Evolutionary conservation across 305 asterid species (phyloP), one percentile per base, ranked within the genome.

Genomic region (Rubia balearica): DNA sequence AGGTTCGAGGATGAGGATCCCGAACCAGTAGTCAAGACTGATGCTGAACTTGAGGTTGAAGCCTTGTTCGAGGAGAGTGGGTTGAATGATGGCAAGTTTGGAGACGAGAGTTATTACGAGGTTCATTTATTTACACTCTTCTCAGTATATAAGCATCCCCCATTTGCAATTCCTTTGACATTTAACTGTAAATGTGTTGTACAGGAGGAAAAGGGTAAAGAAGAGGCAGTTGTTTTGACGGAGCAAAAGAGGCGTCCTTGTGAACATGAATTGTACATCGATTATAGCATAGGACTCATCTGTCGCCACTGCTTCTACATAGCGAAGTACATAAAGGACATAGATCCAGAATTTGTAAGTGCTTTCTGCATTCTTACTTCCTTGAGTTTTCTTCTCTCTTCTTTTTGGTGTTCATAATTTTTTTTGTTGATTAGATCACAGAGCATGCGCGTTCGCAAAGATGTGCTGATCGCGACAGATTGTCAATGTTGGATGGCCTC

Each of bases 1-100:
- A 55, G 1, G 56, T 85, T 87, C 41, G 84, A 79, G 19, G 86
- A 85, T 40, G 88, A 82, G 69, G 71, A 62, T 43, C 81, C 76
- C 33, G 27, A 78, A 69, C 46, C 51, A 38, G 75, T 48, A 22
- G 88, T 78, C 27, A 72, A 78, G 69, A 77, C 89, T 14, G 85
- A 80, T 38, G 4, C 21, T 2, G 89, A 82, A 16, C 74, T 49
- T 5, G 79, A 73, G 79, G 19, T 74, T 17, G 87, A 82, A 11
- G 71, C 17, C 13, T 69, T 82, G 78, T 83, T 81, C 59, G 12
- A 51, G 14, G 48, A 6, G 48, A 10, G 1, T 43, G 0, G 48
- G 7, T 45, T 33, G 41, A 16, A 70, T 9, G 73, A 43, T 65
- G 68, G 69, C 63, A 43, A 71, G 42, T 49, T 19, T 24, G 40